Conservation (phyloP, 495 filamentous ascomycete genomes). For the Penicillium cataractarum region DNA sequence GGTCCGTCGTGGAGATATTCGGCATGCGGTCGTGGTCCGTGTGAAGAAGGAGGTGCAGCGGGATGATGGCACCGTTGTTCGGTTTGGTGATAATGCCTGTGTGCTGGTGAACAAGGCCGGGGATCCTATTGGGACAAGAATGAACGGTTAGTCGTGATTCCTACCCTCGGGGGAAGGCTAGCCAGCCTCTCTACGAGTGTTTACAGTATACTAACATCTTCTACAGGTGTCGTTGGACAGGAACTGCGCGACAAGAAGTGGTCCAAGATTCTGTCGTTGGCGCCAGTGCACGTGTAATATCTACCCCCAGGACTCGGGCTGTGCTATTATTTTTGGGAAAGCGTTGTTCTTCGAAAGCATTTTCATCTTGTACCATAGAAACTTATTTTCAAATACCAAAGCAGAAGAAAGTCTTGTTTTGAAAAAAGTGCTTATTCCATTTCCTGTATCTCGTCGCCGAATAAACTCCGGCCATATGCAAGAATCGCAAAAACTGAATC, state of each 20-base stretch:
- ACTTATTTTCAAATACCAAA: not conserved
- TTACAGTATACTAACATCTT: slow-evolving; percentile 28
- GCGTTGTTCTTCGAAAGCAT: slow-evolving; percentile 37
- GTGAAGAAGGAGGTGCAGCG: slow-evolving; percentile 84
- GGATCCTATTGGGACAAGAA: slow-evolving; percentile 89
- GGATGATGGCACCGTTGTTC: slow-evolving; percentile 83
- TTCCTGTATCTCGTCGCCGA: slow-evolving; percentile 17
- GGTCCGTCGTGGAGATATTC: slow-evolving; percentile 94
- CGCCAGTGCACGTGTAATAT: slow-evolving; percentile 84
- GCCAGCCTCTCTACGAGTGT: not conserved
- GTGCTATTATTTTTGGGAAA: slow-evolving; percentile 31
- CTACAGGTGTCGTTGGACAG: slow-evolving; percentile 74
- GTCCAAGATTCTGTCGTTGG: slow-evolving; percentile 97
- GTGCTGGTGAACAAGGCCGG: slow-evolving; percentile 97
- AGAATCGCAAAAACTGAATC: slow-evolving; percentile 15
- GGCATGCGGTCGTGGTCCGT: slow-evolving; percentile 93
- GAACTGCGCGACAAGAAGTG: slow-evolving; percentile 89
- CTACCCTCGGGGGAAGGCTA: not conserved
- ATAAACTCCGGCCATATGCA: slow-evolving; percentile 36
- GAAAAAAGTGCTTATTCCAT: slow-evolving; percentile 5
- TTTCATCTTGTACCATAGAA: slow-evolving; percentile 41
- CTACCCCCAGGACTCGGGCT: slow-evolving; percentile 22
- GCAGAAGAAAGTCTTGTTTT: not conserved
- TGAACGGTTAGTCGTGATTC: slow-evolving; percentile 66
- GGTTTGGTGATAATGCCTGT: slow-evolving; percentile 97